These are phyloP conservation scores for Erodium maritimum DNA, from an alignment of 345 rosid genomes.

Conservation along the genomic window DNA sequence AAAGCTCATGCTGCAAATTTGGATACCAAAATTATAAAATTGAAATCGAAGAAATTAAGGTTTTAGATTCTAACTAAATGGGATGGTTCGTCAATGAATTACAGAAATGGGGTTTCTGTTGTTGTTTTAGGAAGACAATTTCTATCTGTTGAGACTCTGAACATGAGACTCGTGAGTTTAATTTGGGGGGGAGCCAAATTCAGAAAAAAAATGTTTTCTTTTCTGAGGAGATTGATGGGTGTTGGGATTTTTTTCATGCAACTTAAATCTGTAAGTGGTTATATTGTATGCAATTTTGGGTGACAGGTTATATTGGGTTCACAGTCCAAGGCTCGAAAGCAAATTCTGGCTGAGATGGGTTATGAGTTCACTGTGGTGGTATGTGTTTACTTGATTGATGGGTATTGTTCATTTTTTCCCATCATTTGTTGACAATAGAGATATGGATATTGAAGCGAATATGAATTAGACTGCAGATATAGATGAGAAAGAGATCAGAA, in stretches of 20 bases:
- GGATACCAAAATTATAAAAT: too few relatives aligned
- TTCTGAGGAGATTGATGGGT: not conserved
- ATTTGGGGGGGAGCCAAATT: too few relatives aligned
- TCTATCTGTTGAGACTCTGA: too few relatives aligned
- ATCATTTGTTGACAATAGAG: not conserved
- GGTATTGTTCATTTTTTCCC: not conserved
- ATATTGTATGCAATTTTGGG: not conserved
- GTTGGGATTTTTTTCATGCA: not conserved
- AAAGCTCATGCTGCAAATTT: too few relatives aligned
- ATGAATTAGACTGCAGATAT: conserved; percentile 71
- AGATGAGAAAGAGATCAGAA: conserved; percentile 69
- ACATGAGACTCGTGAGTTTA: too few relatives aligned
- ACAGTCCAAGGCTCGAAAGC: conserved; percentile 54
- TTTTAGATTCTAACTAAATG: too few relatives aligned
- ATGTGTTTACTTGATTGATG: conserved; percentile 2
- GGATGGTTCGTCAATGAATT: too few relatives aligned
- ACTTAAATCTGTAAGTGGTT: not conserved
- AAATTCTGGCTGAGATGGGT: conserved; percentile 79
- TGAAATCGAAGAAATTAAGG: too few relatives aligned
- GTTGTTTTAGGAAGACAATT: too few relatives aligned
- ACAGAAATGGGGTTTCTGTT: too few relatives aligned
- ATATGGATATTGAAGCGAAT: not conserved
- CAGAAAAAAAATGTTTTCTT: not conserved
- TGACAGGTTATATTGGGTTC: conserved; percentile 77
- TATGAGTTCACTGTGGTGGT: conserved; percentile 63